Percentiles rank a stretch among this genome's conserved stretches.
phyloP scores from a whole-genome alignment of 148 eudicot species.

The Diospyros lotus region DNA sequence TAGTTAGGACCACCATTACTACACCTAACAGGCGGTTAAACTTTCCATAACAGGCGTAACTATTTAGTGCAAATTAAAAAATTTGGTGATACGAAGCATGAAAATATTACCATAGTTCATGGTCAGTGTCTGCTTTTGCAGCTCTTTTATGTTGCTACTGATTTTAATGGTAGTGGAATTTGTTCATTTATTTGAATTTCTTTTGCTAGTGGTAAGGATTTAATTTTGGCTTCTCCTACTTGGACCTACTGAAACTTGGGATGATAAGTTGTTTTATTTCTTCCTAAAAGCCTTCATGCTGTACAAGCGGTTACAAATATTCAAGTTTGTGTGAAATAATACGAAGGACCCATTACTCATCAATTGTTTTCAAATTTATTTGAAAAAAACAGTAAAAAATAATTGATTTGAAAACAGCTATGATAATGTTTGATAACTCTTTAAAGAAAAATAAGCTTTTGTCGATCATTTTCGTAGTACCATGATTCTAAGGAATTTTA shows the following conservation, averaged over 20 bases:
- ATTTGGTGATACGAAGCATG: background rate
- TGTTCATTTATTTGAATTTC: background rate
- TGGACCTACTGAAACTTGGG: background rate
- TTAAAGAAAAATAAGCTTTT: too few relatives aligned
- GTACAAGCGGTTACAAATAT: background rate
- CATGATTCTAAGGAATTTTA: too few relatives aligned
- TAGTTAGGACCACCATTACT: background rate
- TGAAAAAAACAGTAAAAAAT: too few relatives aligned
- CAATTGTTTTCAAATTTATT: too few relatives aligned
- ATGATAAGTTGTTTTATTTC: background rate
- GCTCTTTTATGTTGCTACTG: constrained; percentile 1
- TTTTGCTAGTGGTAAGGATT: background rate
- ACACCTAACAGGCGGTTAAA: background rate
- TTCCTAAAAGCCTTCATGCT: background rate
- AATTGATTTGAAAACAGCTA: too few relatives aligned
- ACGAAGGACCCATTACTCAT: background rate
- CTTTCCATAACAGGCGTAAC: background rate
- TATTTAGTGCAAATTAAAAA: background rate
- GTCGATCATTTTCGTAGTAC: too few relatives aligned
- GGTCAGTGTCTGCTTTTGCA: background rate
- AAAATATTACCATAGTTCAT: too few relatives aligned
- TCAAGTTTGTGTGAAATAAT: background rate
- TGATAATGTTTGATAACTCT: too few relatives aligned
- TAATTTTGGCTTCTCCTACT: background rate
- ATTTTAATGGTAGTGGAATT: background rate